Evolutionary conservation across 2,329 filamentous ascomycete genomes (phyloP).

Genomic region (Hypoxylon sp.): DNA sequence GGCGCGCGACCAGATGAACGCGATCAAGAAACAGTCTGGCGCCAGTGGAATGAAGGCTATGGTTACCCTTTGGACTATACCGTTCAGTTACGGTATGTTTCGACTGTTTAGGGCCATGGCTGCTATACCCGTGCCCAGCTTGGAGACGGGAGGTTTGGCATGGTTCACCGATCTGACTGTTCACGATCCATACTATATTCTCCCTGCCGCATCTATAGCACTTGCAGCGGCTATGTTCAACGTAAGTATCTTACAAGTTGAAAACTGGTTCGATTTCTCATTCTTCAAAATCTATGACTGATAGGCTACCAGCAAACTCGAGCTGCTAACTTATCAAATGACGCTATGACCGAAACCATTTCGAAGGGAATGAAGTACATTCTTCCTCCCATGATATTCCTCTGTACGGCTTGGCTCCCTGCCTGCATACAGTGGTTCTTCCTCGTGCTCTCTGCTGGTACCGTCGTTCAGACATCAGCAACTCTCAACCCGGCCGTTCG

Average conservation of each 20-base stretch:
- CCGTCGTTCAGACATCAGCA: slow-evolving; percentile 55
- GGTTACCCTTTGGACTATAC: slow-evolving; percentile 70
- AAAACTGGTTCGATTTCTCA: neutral
- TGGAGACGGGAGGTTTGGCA: slow-evolving; percentile 77
- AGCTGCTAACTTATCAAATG: slow-evolving; percentile 47
- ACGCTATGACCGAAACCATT: slow-evolving; percentile 56
- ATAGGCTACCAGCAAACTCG: slow-evolving; percentile 43
- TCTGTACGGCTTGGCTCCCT: slow-evolving; percentile 64
- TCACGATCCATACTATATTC: slow-evolving; percentile 81
- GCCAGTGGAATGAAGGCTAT: slow-evolving; percentile 67
- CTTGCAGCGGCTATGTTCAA: slow-evolving; percentile 72
- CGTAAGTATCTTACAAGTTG: slow-evolving; percentile 61
- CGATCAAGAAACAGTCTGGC: slow-evolving; percentile 69
- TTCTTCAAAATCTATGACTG: slow-evolving; percentile 19
- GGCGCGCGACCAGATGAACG: slow-evolving; percentile 63
- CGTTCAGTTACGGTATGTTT: slow-evolving; percentile 86
- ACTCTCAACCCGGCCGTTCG: slow-evolving; percentile 61
- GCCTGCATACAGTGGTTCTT: slow-evolving; percentile 67
- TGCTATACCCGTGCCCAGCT: slow-evolving; percentile 82
- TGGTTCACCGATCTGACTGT: slow-evolving; percentile 87
- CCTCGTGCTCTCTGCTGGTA: slow-evolving; percentile 56
- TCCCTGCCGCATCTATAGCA: slow-evolving; percentile 75
- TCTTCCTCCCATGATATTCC: slow-evolving; percentile 62
- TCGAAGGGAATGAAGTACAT: slow-evolving; percentile 61
- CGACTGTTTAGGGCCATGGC: slow-evolving; percentile 82